These are phyloP conservation scores for Chlamydomonas schloesseri DNA, from an alignment of 139 green algal genomes.

Conservation along the genomic window DNA sequence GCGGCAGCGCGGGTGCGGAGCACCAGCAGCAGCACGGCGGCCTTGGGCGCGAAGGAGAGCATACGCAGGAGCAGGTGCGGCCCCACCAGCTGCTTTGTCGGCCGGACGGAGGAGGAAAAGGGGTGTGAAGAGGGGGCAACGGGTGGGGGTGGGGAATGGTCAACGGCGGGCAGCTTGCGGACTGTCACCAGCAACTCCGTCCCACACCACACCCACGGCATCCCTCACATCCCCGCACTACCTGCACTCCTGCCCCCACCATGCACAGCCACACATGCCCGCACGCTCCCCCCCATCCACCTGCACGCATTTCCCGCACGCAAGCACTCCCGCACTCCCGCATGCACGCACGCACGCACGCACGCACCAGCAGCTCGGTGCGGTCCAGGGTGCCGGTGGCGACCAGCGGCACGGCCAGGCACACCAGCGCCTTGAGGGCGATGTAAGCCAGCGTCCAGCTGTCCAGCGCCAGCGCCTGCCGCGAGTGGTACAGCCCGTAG, in stretches of 20 bases:
- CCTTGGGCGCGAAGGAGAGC: conserved; percentile 33
- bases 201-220: no score
- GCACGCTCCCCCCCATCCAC: no score
- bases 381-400: background rate
- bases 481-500: conserved; percentile 36
- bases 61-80: conserved; percentile 23
- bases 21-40: background rate
- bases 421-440: conserved; percentile 21
- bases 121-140: no score
- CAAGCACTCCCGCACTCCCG: no score
- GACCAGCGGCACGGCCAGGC: conserved; percentile 1
- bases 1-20: background rate
- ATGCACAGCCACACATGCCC: no score
- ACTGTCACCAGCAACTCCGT: no score
- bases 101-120: background rate
- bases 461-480: conserved; percentile 36
- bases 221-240: no score
- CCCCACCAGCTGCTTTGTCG: background rate
- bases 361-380: conserved; percentile 21
- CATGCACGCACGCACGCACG: background rate
- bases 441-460: conserved; percentile 33
- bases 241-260: no score
- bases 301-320: background rate
- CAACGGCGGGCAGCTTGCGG: no score
- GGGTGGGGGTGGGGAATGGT: no score